Evolutionary conservation across 1,139 yeast genomes (phyloP).

Genomic region (Zygoascus sp.): DNA sequence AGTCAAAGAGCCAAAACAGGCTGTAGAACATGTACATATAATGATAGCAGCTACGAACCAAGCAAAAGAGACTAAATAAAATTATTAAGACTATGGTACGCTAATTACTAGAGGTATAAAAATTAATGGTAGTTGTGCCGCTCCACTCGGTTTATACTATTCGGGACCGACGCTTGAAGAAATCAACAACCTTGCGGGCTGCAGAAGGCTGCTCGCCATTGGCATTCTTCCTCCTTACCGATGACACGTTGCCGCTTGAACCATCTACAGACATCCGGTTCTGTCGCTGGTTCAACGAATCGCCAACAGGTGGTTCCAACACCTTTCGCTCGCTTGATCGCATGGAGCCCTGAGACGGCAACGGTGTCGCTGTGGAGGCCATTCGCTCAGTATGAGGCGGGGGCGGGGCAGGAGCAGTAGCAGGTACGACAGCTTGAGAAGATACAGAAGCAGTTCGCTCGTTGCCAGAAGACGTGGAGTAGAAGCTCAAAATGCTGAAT

Average conservation of each 20-base stretch:
- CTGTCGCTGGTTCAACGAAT: conserved; percentile 25
- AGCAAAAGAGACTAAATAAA: not conserved
- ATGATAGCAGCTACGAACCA: not conserved
- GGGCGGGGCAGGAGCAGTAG: no score
- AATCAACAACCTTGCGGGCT: conserved; percentile 35
- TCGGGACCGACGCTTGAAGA: conserved; percentile 36
- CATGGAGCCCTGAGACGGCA: conserved; percentile 8
- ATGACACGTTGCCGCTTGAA: not conserved
- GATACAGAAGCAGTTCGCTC: conserved; percentile 6
- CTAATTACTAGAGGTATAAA: not conserved
- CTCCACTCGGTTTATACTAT: conserved; percentile 47
- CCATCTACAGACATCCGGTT: conserved; percentile 16
- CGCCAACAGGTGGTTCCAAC: conserved; percentile 26
- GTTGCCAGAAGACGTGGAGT: conserved; percentile 17
- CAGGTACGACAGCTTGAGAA: no score
- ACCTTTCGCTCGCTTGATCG: conserved; percentile 21
- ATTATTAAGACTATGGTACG: conserved; percentile 7
- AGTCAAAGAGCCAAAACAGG: no score
- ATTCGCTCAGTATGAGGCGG: not conserved
- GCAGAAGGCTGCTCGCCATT: conserved; percentile 20
- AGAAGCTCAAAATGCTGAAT: conserved; percentile 26
- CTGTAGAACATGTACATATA: conserved; percentile 1
- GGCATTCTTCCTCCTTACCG: conserved; percentile 5
- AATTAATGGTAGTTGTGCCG: not conserved
- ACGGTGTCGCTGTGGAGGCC: conserved; percentile 1